phyloP scores from a whole-genome alignment of 805 yeast genomes.

The Teunomyces gatunensis region DNA sequence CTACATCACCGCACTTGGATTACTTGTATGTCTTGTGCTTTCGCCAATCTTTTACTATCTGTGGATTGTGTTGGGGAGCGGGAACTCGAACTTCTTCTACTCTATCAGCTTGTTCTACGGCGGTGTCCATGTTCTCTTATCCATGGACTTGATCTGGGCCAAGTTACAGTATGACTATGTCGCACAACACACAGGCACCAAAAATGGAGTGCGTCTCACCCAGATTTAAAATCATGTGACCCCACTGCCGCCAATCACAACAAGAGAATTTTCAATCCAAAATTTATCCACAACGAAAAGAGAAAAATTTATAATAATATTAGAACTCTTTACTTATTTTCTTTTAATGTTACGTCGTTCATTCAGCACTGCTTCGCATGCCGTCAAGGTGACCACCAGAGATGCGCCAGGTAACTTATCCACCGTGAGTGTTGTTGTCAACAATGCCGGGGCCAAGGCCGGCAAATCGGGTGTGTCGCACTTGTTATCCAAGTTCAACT shows the following conservation, averaged over 20 bases:
- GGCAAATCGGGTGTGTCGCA: constrained; percentile 81
- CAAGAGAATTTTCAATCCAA: constrained; percentile 5
- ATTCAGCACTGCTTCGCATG: constrained; percentile 39
- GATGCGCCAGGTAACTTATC: constrained; percentile 70
- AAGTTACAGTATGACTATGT: constrained; percentile 64
- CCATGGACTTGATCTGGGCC: constrained; percentile 83
- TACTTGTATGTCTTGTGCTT: constrained; percentile 54
- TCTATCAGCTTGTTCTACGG: constrained; percentile 86
- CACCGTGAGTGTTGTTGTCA: constrained; percentile 71
- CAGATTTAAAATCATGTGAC: constrained; percentile 35
- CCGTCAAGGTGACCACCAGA: constrained; percentile 48
- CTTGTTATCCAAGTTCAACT: constrained; percentile 77
- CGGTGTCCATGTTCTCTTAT: constrained; percentile 60
- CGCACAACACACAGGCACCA: constrained; percentile 35
- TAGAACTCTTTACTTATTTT: not conserved
- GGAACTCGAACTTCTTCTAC: constrained; percentile 94
- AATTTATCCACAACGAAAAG: constrained; percentile 2
- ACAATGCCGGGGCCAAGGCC: constrained; percentile 79
- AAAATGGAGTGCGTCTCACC: constrained; percentile 44
- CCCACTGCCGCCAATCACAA: constrained; percentile 9
- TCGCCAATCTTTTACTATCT: constrained; percentile 89
- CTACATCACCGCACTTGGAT: constrained; percentile 45
- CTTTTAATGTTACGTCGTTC: constrained; percentile 26
- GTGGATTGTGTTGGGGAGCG: constrained; percentile 93
- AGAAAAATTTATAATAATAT: not conserved